Evolutionary conservation across 1,284 basidiomycete species (phyloP).

Genomic region (Apiotrichum sp.): DNA sequence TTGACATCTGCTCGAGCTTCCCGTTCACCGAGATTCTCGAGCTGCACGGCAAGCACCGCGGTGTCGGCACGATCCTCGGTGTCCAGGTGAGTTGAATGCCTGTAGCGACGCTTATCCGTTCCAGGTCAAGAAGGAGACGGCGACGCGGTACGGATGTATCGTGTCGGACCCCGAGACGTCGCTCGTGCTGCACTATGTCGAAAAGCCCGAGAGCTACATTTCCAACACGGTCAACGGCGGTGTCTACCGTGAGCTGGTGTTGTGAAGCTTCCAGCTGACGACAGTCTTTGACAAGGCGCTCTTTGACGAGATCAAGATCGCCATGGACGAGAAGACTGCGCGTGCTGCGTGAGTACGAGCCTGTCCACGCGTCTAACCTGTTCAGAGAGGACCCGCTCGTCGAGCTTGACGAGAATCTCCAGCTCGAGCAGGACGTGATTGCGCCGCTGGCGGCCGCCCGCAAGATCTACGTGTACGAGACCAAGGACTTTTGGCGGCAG

Average conservation of each 20-base stretch:
- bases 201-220: constrained; percentile 52
- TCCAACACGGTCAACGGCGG: constrained; percentile 51
- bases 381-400: constrained; percentile 46
- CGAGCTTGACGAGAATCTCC: constrained; percentile 50
- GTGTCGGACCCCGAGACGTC: constrained; percentile 47
- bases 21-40: constrained; percentile 48
- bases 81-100: constrained; percentile 41
- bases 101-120: background rate
- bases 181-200: constrained; percentile 49
- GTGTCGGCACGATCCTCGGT: constrained; percentile 51
- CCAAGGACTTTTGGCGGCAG: constrained; percentile 51
- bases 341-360: constrained; percentile 40
- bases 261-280: background rate
- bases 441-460: constrained; percentile 48
- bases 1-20: constrained; percentile 52
- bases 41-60: constrained; percentile 50
- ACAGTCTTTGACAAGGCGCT: constrained; percentile 51
- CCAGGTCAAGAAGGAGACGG: constrained; percentile 48
- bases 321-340: constrained; percentile 51
- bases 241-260: constrained; percentile 36
- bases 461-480: constrained; percentile 52
- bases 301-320: constrained; percentile 51
- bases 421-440: constrained; percentile 53
- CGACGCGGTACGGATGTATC: constrained; percentile 51
- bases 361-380: background rate